Evolutionary conservation across 805 yeast genomes (phyloP).

Genomic region (Wickerhamiella occidentalis): DNA sequence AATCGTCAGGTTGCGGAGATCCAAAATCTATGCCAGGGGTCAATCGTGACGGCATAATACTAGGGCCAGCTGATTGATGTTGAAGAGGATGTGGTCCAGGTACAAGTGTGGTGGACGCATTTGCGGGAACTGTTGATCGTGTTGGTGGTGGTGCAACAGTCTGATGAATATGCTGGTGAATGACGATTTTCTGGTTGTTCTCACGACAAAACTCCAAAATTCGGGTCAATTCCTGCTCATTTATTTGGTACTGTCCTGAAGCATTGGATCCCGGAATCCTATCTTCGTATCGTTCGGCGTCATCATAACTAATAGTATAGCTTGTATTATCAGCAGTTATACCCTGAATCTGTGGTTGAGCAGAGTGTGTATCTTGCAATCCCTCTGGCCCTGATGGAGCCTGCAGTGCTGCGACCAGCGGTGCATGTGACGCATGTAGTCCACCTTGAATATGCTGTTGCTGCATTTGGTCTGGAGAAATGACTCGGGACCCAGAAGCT

Average conservation of each 20-base stretch:
- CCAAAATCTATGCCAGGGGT: not conserved
- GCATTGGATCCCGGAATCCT: not conserved
- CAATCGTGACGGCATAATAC: not conserved
- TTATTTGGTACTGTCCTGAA: conserved; percentile 20
- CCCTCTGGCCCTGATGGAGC: not conserved
- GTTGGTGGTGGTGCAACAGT: not conserved
- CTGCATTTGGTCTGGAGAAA: not conserved
- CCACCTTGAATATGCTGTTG: not conserved
- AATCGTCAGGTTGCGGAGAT: conserved; percentile 3
- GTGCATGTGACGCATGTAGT: not conserved
- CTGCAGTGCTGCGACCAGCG: not conserved
- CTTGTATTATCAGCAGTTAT: not conserved
- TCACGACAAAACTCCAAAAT: conserved; percentile 21
- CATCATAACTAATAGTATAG: conserved; percentile 17
- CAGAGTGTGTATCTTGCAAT: not conserved
- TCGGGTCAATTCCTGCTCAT: conserved; percentile 20
- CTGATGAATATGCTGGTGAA: conserved; percentile 65
- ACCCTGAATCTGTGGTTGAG: not conserved
- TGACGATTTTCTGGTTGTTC: conserved; percentile 35
- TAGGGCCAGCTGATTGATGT: not conserved
- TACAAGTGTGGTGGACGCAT: not conserved
- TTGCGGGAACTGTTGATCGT: not conserved
- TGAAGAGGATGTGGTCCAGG: not conserved
- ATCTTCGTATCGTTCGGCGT: conserved; percentile 6
- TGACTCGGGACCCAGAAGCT: conserved; percentile 28